Evolutionary conservation across 768 basidiomycete genomes (phyloP).

Genomic region (Macrolepiota fuliginosa): DNA sequence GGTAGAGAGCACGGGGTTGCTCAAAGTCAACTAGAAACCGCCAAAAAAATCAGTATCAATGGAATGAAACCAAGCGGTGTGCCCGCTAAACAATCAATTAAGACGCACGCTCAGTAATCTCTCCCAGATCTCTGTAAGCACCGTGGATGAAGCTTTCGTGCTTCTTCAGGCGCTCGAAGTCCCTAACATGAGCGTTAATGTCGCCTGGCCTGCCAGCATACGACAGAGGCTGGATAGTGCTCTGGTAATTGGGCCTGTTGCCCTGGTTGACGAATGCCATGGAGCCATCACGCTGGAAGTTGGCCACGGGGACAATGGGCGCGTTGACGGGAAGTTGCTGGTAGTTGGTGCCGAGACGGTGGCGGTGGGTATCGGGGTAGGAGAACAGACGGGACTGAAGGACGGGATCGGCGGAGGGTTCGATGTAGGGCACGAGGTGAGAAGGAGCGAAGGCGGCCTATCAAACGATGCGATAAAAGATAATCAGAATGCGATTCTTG

Average conservation of each 20-base stretch:
- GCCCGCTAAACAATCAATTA: too few species aligned
- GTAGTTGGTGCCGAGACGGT: conserved; percentile 80
- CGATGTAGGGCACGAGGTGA: conserved; percentile 84
- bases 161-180: conserved; percentile 35
- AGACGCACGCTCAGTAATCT: conserved; percentile 75
- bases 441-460: conserved; percentile 80
- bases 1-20: conserved; percentile 73
- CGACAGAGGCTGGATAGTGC: conserved; percentile 68
- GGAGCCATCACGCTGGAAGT: conserved; percentile 91
- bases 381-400: conserved; percentile 94
- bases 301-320: conserved; percentile 67
- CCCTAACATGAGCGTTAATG: conserved; percentile 38
- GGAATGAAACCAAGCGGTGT: background rate
- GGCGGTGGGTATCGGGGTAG: conserved; percentile 87
- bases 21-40: conserved; percentile 70
- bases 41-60: background rate
- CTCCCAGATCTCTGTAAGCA: conserved; percentile 66
- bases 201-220: conserved; percentile 52
- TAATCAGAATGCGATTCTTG: conserved; percentile 13
- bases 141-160: conserved; percentile 80
- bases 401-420: conserved; percentile 89
- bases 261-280: conserved; percentile 77
- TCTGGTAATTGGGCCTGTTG: conserved; percentile 83
- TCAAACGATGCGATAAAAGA: background rate
- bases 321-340: conserved; percentile 87